A percentile compares a stretch with the other conserved stretches of the same genome.
Evolutionary conservation across 345 rosid genomes (phyloP).

Genomic region (Citrus trifoliata): DNA sequence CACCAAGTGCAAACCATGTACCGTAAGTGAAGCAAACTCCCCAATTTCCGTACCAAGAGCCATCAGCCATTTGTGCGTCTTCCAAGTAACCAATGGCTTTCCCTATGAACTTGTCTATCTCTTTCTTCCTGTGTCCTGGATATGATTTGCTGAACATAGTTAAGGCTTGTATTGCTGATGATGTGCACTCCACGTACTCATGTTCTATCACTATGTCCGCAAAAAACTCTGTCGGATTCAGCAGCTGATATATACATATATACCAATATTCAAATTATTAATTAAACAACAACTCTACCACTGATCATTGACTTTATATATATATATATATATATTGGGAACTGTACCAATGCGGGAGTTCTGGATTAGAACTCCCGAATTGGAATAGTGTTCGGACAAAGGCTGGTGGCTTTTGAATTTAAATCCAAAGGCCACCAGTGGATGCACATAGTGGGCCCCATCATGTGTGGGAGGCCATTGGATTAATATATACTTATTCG

Average conservation of each 20-base stretch:
- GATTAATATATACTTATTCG: too few species aligned
- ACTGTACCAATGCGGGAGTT: too few species aligned
- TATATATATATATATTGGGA: too few species aligned
- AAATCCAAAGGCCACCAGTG: too few species aligned
- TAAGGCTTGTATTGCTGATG: slow-evolving; percentile 42
- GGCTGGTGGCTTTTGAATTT: too few species aligned
- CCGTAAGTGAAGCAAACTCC: slow-evolving; percentile 51
- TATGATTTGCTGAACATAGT: slow-evolving; percentile 37
- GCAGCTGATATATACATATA: slow-evolving; percentile 23
- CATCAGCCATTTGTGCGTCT: slow-evolving; percentile 38
- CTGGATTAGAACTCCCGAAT: rapidly evolving
- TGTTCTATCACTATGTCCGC: slow-evolving; percentile 41
- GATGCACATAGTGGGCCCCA: too few species aligned
- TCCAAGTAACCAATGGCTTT: slow-evolving; percentile 35
- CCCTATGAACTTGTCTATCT: slow-evolving; percentile 35
- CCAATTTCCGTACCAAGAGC: slow-evolving; percentile 59
- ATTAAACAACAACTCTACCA: too few species aligned
- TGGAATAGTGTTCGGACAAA: too few species aligned
- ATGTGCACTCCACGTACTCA: slow-evolving; percentile 53
- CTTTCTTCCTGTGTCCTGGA: slow-evolving; percentile 44
- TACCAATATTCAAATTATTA: too few species aligned
- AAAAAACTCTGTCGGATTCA: slow-evolving; percentile 47
- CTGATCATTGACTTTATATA: too few species aligned
- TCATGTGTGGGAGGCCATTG: too few species aligned
- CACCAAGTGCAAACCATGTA: slow-evolving; percentile 49